Base-by-base conservation (phyloP, 2,329 filamentous ascomycete species). In the Penicillium capsulatum region DNA sequence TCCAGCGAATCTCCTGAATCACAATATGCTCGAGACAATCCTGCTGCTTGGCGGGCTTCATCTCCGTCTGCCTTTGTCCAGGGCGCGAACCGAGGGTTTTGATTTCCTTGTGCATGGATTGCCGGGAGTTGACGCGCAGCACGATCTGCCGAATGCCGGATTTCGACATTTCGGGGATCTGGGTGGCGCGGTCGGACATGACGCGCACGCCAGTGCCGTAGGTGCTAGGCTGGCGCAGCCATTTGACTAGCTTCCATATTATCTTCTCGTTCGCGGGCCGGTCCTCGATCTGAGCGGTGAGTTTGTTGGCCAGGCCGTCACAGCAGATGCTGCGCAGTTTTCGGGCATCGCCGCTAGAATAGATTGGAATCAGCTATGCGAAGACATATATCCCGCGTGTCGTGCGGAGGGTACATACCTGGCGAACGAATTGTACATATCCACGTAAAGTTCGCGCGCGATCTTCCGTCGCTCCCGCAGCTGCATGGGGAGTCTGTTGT, bases 21-120 rank as follows among this genome's bases (percentile, higher is more conserved):
- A 76, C 73, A 19, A 76, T 50, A 45, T 76, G 74, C 53, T 77
- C 74, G 2, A 59, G 64, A 45, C 65, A 65, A 45, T 67, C 65
- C 55, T 67, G 67, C 36, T 62, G 53, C 54, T 66, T 67, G 11
- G 52, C 48, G n/a, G 56, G 45, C 16, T 45, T 49, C 20, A 41
- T 33, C 5, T 24, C 27, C 15, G 44, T 26, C 16, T 40, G 32
- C 7, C 33, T 20, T 4, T 13, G 14, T 13, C 33, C 19, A 17
- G 14, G n/a, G 29, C 34, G 40, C 16, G 31, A 13, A 11, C 37
- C 36, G 8, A 44, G 17, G 7, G 31, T 15, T 15, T 31, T 38
- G 31, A 37, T 40, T 17, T 13, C n/a, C 14, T 58, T 64, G 32
- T 49, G 50, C 15, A 63, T 63, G 1, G 61, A 59, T 43, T 71